Percentiles rank a stretch among this genome's conserved stretches.
phyloP scores from a whole-genome alignment of 805 yeast genomes.

The Groenewaldozyma tartarivorans region DNA sequence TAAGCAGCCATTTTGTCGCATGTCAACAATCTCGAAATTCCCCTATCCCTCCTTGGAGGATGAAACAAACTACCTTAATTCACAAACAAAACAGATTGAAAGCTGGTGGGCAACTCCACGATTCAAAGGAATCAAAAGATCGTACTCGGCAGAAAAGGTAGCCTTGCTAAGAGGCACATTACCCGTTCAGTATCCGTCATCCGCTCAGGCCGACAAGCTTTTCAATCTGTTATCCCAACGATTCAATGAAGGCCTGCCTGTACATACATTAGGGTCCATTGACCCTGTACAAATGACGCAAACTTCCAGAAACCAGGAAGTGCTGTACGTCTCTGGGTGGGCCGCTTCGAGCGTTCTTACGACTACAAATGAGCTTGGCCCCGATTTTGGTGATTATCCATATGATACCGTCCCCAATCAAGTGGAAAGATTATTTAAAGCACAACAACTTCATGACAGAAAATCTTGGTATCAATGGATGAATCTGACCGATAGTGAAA shows the following conservation, averaged over 20 bases:
- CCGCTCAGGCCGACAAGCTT: slow-evolving; percentile 44
- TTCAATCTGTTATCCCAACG: slow-evolving; percentile 36
- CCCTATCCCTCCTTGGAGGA: slow-evolving; percentile 30
- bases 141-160: slow-evolving; percentile 44
- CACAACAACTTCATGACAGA: slow-evolving; percentile 49
- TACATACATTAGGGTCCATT: slow-evolving; percentile 49
- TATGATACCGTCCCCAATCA: slow-evolving; percentile 63
- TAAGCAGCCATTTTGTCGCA: too few species aligned
- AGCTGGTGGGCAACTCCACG: slow-evolving; percentile 45
- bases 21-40: slow-evolving; percentile 24
- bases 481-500: slow-evolving; percentile 18
- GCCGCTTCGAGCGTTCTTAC: slow-evolving; percentile 49
- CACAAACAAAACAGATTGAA: slow-evolving; percentile 31
- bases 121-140: slow-evolving; percentile 38
- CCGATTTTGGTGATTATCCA: slow-evolving; percentile 63
- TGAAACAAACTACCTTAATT: slow-evolving; percentile 23
- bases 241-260: slow-evolving; percentile 35
- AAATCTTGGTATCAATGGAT: slow-evolving; percentile 38
- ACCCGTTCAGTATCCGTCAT: slow-evolving; percentile 34
- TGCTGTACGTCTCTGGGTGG: slow-evolving; percentile 52
- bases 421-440: slow-evolving; percentile 48
- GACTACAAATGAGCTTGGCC: slow-evolving; percentile 53
- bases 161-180: slow-evolving; percentile 45
- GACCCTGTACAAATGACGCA: slow-evolving; percentile 59
- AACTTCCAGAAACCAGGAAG: slow-evolving; percentile 42